Evolutionary conservation across 345 rosid genomes (phyloP).

Genomic region (Acer campestre): DNA sequence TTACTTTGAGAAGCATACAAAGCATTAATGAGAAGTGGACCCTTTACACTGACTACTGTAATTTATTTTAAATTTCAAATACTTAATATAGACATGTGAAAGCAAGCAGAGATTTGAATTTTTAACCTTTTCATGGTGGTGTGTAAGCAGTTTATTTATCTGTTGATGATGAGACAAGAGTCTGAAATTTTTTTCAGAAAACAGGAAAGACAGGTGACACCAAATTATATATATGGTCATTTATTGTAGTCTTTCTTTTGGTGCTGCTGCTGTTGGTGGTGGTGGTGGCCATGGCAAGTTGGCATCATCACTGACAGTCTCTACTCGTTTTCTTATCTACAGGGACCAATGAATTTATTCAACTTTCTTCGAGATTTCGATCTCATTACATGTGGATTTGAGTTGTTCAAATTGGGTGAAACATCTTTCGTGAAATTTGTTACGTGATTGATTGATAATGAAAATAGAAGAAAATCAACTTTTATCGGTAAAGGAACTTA

Average conservation of each 20-base stretch:
- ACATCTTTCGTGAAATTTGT: no score
- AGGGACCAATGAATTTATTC: background rate
- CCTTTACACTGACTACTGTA: background rate
- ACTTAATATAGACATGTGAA: background rate
- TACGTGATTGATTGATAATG: no score
- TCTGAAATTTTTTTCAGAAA: background rate
- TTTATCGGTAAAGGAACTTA: no score
- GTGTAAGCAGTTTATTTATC: background rate
- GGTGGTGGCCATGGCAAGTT: background rate
- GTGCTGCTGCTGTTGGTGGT: no score
- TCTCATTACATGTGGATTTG: background rate
- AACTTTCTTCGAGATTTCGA: no score
- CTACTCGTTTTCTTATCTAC: background rate
- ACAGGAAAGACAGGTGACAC: background rate
- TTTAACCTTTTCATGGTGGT: background rate
- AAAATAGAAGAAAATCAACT: no score
- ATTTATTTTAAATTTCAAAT: background rate
- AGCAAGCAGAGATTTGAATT: background rate
- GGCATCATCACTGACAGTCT: background rate
- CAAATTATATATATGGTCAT: background rate
- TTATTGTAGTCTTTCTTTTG: background rate
- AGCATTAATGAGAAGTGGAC: conserved; percentile 14
- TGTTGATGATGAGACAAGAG: conserved; percentile 1
- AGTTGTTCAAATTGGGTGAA: background rate
- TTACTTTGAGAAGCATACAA: conserved; percentile 15